Base-by-base conservation (phyloP, 1,284 basidiomycete genomes). In the Pyrrhoderma noxium region DNA sequence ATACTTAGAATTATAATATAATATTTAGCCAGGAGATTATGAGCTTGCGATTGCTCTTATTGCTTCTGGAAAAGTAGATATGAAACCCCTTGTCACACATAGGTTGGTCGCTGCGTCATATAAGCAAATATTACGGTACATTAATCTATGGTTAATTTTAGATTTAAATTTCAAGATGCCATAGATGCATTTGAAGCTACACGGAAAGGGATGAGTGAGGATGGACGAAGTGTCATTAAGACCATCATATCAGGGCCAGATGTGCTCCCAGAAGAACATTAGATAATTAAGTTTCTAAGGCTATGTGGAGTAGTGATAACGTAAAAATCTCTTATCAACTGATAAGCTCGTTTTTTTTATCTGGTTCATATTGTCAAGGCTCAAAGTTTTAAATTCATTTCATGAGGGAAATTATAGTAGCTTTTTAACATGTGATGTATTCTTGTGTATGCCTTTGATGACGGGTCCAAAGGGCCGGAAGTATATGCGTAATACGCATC, bases 41-140 rank as follows among this genome's bases (percentile, higher is more conserved):
- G 80, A 83, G 27, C 77, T 91, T 59, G 90, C 90, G n/a, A 86
- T 95, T 60, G 77, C 86, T 16, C 77, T 96, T 37, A 87, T 85
- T 27, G 70, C 84, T 8, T 77, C 77, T 55, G 89, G 89, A 44
- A 84, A 85, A 62, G 79, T 96, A 62, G 75, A 95, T 67, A 74
- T 95, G 57, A 93, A 88, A 67, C 85, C 90, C 11, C 75, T 97
- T 38, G 87, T 96, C 47, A 92, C 93, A 8, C 90, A 93, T 65
- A 76, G 91, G 81, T 85, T 8, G 8, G 38, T 37, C 11, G 35
- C 9, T 11, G 35, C 35, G 9, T 16, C 11, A 16, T 16, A 16
- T 11, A 9, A 37, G 35, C 35, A 11, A 11, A 9, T 9, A 37
- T 11, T 37, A 16, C 9, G 16, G 9, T 37, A 37, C 37, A 35